A percentile compares a stretch with the other conserved stretches of the same genome.
Evolutionary conservation across 352 stramenopile species (phyloP).

Genomic region (Globisporangium camurandrum): DNA sequence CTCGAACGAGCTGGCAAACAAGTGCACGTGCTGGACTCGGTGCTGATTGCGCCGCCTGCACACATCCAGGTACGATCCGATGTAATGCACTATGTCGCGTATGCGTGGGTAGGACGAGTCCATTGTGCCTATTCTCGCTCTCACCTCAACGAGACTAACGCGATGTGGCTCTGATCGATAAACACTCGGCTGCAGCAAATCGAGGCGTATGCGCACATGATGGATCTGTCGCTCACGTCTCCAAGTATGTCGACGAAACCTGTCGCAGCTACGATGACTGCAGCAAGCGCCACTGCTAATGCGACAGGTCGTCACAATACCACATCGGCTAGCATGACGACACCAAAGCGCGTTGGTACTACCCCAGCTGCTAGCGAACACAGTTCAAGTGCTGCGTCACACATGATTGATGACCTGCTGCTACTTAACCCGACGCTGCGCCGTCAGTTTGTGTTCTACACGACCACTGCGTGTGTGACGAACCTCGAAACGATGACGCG

Average conservation of each 20-base stretch:
- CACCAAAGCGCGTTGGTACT: background rate
- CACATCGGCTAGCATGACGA: background rate
- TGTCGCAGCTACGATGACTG: background rate
- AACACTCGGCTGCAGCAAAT: slow-evolving; percentile 22
- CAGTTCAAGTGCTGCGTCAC: background rate
- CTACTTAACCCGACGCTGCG: slow-evolving; percentile 49
- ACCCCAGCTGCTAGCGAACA: background rate
- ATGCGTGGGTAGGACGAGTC: background rate
- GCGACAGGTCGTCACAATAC: background rate
- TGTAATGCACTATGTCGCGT: too few relatives aligned
- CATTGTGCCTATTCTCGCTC: background rate
- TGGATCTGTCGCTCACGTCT: slow-evolving; percentile 25
- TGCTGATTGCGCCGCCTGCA: slow-evolving; percentile 35
- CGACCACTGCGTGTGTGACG: slow-evolving; percentile 47
- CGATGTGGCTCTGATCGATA: background rate
- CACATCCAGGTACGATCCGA: slow-evolving; percentile 39
- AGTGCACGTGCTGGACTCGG: slow-evolving; percentile 53
- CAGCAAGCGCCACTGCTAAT: background rate
- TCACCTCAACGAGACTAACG: background rate
- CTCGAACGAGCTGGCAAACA: slow-evolving; percentile 42
- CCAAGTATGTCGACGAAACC: background rate
- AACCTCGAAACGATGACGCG: slow-evolving; percentile 59
- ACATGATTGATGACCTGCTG: slow-evolving; percentile 12
- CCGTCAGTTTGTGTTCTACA: slow-evolving; percentile 62
- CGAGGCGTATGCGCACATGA: slow-evolving; percentile 27